Conservation (phyloP, 768 basidiomycete species). For the Tephrocybe rancida region DNA sequence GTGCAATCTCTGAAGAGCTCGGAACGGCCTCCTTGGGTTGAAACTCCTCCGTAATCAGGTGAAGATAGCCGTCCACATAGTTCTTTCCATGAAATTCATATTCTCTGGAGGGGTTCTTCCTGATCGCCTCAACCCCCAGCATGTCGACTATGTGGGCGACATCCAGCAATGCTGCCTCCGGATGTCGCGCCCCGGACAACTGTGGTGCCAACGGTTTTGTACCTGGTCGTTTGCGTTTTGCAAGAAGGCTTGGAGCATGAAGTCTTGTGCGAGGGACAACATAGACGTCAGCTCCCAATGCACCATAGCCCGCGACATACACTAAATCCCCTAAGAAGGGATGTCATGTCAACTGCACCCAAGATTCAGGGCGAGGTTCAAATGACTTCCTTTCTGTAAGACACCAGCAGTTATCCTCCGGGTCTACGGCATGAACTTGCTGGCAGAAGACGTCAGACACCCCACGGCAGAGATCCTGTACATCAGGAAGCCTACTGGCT, state of each 20-base stretch:
- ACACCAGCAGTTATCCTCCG: neutral
- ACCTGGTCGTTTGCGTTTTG: too few relatives aligned
- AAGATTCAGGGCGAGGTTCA: too few relatives aligned
- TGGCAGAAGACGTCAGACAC: neutral
- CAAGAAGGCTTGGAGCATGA: neutral
- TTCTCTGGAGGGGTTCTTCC: too few relatives aligned
- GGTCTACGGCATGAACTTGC: neutral
- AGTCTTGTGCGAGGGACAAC: neutral
- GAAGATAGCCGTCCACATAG: conserved; percentile 1
- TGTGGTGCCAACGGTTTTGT: too few relatives aligned
- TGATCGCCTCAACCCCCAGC: too few relatives aligned
- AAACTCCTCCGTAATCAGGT: neutral
- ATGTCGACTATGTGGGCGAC: too few relatives aligned
- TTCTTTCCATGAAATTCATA: neutral
- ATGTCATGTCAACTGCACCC: too few relatives aligned
- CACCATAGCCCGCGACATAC: neutral
- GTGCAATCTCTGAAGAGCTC: neutral
- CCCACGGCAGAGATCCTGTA: neutral
- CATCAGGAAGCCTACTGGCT: neutral
- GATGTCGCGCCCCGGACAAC: too few relatives aligned
- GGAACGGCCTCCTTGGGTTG: neutral
- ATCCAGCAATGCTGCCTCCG: too few relatives aligned
- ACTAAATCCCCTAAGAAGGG: neutral
- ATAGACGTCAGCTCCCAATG: neutral
- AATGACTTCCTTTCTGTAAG: too few relatives aligned